Evolutionary conservation across 345 rosid genomes (phyloP), one percentile per base, ranked within the genome.

Genomic region (Salix caprea): DNA sequence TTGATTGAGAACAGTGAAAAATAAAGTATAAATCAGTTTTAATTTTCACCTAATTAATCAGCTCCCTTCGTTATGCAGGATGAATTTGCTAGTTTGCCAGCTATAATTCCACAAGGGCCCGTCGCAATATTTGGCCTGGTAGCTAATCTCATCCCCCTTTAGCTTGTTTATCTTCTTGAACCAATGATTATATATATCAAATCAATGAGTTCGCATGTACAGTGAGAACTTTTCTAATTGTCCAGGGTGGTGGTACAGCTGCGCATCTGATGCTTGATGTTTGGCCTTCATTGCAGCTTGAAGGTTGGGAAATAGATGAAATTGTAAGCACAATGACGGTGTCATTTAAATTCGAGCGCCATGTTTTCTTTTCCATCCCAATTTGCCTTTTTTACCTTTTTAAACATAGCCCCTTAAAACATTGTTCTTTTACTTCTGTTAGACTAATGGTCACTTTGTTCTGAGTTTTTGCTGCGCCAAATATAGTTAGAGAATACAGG

Each of bases 241-340:
- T 78, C 24, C 65, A 89, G 94, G 98, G 95, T 42, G 98, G 94
- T 76, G 98, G 98, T 79, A 94, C 98, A 23, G 92, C 92, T 73
- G 98, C 96, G 37, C 92, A 87, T 78, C 74, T 92, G 87, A 89
- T 92, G 87, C 98, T 92, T 80, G 83, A 87, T 34, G 71, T 84
- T 36, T 92, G 94, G 97, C 97, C 98, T 80, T 87, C 90, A 7
- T 52, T 88, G 79, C 80, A 83, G 82, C 87, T 94, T 80, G 86
- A 92, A 77, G 97, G 97, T 56, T 92, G 88, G 90, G 94, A 90
- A 82, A 90, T 90, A 79, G 97, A 90, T 80, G 85, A 77, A 32
- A 90, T 89, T 81, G 94, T 92, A 84, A 81, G 92, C 16, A 14
- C 62, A 42, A 77, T n/a, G 65, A 56, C 23, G 6, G 5, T 16